Evolutionary conservation across 306 rosid genomes (phyloP), one percentile per base, ranked within the genome.

Genomic region (Malus sylvestris): DNA sequence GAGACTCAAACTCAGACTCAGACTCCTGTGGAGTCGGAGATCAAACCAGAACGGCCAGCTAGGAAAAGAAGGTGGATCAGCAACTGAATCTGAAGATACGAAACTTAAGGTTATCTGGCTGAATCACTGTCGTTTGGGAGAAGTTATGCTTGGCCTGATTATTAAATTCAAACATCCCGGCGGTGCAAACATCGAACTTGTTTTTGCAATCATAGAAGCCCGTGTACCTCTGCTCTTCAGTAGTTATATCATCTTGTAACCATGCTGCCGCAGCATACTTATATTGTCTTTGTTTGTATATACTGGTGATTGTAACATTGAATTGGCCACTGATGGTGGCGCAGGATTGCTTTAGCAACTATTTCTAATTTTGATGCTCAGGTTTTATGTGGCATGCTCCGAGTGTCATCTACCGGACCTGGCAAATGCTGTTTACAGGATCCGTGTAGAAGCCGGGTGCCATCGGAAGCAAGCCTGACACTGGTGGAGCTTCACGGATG

Each of bases 31-130:
- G 98, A 91, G 40, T 79, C 90, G 13, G 97, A 84, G 72, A 85
- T 92, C 71, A 96, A 96, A 84, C 94, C 85, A 58, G 99, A 96
- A 80, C 92, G 99, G 52, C 99, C 99, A 1, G 90, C 99, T 73
- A 86, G 99, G 73, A 96, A 92, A 84, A 87, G 99, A 72, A 88
- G 99, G 84, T 96, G 99, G 99, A 84, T 96, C 77, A 88, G 94
- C 63, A 87, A 63, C 85, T 95, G 76, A 87, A 73, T 35, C 32
- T 49, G 65, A 81, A 74, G 45, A 67, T 5, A 63, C 6, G 79
- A 75, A 72, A 72, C 74, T 35, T 22, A 57, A 25, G 65, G 59
- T 77, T 76, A 22, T 77, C 46, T 71, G 30, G 73, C 57, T 44
- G 69, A 33, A 76, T 62, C 64, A 80, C 68, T 52, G 64, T 44